phyloP scores from a whole-genome alignment of 345 rosid species.

The Eucalyptus leucophloia region DNA sequence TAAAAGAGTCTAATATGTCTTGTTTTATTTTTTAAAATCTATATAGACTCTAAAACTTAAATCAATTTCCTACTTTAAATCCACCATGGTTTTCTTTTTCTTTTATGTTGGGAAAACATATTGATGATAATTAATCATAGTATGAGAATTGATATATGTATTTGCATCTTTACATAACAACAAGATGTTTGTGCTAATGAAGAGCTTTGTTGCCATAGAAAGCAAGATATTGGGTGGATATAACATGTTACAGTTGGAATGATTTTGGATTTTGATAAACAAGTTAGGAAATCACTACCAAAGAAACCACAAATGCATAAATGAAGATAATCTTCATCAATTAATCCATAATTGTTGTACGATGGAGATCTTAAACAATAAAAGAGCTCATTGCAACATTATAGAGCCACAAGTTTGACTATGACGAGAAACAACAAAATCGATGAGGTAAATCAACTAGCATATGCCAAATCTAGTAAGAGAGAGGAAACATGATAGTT shows the following conservation, averaged over 20 bases:
- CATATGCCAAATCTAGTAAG: not conserved
- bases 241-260: not conserved
- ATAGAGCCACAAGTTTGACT: not conserved
- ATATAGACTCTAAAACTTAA: not conserved
- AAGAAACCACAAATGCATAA: not conserved
- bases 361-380: not conserved
- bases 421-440: not conserved
- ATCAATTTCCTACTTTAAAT: not conserved
- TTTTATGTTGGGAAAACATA: not conserved
- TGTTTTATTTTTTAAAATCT: not conserved
- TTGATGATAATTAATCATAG: not conserved
- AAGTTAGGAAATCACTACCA: not conserved
- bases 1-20: not conserved
- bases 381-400: not conserved
- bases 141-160: not conserved
- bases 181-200: not conserved
- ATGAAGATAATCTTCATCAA: not conserved
- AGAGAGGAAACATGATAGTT: not conserved
- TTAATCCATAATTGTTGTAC: not conserved
- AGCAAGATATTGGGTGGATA: not conserved
- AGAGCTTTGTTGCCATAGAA: not conserved
- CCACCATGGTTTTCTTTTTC: not conserved
- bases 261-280: not conserved
- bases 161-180: not conserved
- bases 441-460: not conserved